These are phyloP conservation scores for Rhodotorula babjevae DNA, from an alignment of 768 basidiomycete species.

Conservation along the genomic window DNA sequence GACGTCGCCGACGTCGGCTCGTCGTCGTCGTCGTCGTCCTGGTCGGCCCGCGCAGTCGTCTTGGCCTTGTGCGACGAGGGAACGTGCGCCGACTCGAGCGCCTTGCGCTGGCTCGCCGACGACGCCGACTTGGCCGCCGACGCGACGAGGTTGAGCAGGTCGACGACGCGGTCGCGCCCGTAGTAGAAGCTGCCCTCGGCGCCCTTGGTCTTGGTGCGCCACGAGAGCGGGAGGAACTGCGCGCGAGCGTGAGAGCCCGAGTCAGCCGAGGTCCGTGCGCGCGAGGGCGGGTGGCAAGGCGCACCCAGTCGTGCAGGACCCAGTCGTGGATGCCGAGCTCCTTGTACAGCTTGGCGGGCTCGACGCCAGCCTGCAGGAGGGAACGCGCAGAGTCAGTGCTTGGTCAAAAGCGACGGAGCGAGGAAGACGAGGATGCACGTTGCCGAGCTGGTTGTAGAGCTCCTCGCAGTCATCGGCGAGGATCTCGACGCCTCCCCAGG, in stretches of 20 bases:
- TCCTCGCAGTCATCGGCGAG: slow-evolving; percentile 26
- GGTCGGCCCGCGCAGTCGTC: not conserved
- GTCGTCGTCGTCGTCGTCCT: not conserved
- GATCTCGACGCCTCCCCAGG: slow-evolving; percentile 32
- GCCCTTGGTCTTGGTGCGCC: slow-evolving; percentile 9
- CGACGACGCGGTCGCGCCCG: slow-evolving; percentile 15
- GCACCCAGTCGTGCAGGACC: not conserved
- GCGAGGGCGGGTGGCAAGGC: not conserved
- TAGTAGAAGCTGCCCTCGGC: slow-evolving; percentile 5
- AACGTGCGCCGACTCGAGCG: not conserved
- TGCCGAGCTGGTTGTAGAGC: slow-evolving; percentile 4
- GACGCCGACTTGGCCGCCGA: not conserved
- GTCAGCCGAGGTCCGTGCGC: no score
- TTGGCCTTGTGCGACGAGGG: not conserved
- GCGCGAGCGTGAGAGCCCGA: not conserved
- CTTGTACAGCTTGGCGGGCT: slow-evolving; percentile 7
- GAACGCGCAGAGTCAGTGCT: not conserved
- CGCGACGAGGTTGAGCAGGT: slow-evolving; percentile 1
- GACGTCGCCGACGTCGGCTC: not conserved
- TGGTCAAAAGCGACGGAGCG: not conserved
- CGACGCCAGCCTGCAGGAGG: slow-evolving; percentile 18
- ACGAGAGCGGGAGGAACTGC: slow-evolving; percentile 9
- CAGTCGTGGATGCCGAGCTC: slow-evolving; percentile 15
- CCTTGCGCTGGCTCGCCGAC: no score
- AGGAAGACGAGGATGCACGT: not conserved